These are phyloP conservation scores for Kurtzmaniella natalensis DNA, from an alignment of 1,139 yeast species.

Conservation along the genomic window DNA sequence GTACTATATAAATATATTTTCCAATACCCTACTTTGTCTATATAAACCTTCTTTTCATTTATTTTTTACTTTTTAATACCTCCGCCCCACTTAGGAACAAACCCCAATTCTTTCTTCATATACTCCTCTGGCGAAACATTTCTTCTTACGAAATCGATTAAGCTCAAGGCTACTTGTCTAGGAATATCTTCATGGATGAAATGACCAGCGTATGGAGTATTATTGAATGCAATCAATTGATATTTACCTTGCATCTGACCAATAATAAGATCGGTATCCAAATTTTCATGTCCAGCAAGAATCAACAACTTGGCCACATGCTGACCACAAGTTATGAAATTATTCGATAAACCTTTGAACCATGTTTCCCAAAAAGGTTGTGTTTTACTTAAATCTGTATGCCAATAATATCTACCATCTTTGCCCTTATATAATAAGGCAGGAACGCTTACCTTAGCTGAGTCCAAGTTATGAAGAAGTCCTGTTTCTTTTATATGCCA, in stretches of 20 bases:
- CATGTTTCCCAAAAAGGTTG: constrained; percentile 73
- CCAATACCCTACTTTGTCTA: constrained; percentile 5
- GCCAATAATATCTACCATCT: constrained; percentile 16
- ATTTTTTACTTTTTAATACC: constrained; percentile 30
- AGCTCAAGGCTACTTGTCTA: constrained; percentile 54
- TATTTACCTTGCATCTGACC: constrained; percentile 98
- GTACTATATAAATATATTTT: not conserved
- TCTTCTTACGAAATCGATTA: constrained; percentile 46
- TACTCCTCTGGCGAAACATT: constrained; percentile 36
- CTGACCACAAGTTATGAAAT: constrained; percentile 43
- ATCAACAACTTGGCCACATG: constrained; percentile 64
- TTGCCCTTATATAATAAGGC: constrained; percentile 31
- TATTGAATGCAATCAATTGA: constrained; percentile 77
- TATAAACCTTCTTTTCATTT: no score
- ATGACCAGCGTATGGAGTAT: constrained; percentile 66
- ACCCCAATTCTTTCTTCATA: constrained; percentile 35
- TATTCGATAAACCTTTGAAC: constrained; percentile 69
- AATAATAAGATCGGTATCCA: constrained; percentile 79
- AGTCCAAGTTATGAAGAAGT: constrained; percentile 50
- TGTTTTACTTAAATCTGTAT: constrained; percentile 65
- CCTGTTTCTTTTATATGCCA: constrained; percentile 66
- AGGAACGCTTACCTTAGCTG: constrained; percentile 80
- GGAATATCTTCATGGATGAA: constrained; percentile 92
- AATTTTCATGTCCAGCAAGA: constrained; percentile 85
- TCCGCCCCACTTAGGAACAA: constrained; percentile 53